phyloP scores from a whole-genome alignment of 495 filamentous ascomycete species.

The Daldinia childiae region DNA sequence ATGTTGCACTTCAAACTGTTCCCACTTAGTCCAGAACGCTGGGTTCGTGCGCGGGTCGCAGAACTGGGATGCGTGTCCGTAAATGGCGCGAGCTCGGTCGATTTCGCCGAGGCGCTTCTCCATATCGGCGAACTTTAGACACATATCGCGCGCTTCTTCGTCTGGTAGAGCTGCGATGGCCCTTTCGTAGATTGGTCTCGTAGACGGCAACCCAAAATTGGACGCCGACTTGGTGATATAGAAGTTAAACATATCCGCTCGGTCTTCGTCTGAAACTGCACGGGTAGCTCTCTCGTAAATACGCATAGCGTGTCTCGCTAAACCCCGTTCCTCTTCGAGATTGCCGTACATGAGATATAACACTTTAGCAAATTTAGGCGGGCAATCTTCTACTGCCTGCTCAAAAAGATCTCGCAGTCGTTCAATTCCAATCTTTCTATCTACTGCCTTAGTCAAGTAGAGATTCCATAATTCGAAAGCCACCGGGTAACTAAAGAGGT shows the following conservation, averaged over 20 bases:
- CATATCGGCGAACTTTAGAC: slow-evolving; percentile 99
- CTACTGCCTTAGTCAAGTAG: slow-evolving; percentile 96
- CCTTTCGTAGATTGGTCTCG: slow-evolving; percentile 95
- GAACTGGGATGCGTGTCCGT: slow-evolving; percentile 96
- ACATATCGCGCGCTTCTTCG: slow-evolving; percentile 95
- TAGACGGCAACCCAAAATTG: slow-evolving; percentile 96
- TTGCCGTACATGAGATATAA: slow-evolving; percentile 99
- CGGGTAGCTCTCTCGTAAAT: slow-evolving; percentile 98
- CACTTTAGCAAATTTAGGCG: slow-evolving; percentile 94
- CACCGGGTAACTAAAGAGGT: slow-evolving; percentile 96
- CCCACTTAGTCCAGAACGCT: slow-evolving; percentile 96
- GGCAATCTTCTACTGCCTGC: slow-evolving; percentile 93
- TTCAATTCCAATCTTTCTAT: slow-evolving; percentile 94
- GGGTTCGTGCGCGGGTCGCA: slow-evolving; percentile 92
- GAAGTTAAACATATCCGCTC: slow-evolving; percentile 98
- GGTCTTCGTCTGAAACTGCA: slow-evolving; percentile 93
- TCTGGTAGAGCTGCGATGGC: slow-evolving; percentile 93
- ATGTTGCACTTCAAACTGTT: slow-evolving; percentile 94
- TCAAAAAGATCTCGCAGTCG: slow-evolving; percentile 95
- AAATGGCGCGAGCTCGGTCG: slow-evolving; percentile 93
- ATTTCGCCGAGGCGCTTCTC: slow-evolving; percentile 96
- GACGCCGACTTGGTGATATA: slow-evolving; percentile 99
- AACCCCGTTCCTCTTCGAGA: slow-evolving; percentile 93
- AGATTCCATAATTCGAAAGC: slow-evolving; percentile 99
- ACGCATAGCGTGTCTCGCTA: slow-evolving; percentile 97